A percentile compares a stretch with the other conserved stretches of the same genome.
Conservation (phyloP, 352 stramenopile genomes). For the Pythium aquatile region DNA sequence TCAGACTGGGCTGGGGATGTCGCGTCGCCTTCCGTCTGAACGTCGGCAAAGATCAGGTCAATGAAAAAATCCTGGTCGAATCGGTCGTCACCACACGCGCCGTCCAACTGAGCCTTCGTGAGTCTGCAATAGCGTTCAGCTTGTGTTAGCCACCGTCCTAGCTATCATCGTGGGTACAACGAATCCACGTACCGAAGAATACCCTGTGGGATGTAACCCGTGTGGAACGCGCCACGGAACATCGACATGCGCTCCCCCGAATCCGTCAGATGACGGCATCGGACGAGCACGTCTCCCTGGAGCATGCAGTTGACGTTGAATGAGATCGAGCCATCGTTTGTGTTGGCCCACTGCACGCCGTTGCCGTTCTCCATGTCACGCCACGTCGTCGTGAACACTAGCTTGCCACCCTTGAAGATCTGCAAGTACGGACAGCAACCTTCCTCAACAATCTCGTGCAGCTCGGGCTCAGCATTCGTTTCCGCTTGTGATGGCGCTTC, state of each 20-base stretch:
- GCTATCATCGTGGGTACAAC: too few species aligned
- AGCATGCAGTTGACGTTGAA: constrained; percentile 96
- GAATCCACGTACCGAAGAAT: constrained; percentile 79
- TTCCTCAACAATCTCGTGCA: constrained; percentile 68
- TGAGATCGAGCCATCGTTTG: constrained; percentile 85
- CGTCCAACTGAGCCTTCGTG: constrained; percentile 96
- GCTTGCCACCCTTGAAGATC: constrained; percentile 96
- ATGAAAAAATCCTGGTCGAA: constrained; percentile 97
- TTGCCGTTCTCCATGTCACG: constrained; percentile 81
- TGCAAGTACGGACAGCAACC: constrained; percentile 98
- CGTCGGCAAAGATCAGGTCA: constrained; percentile 95
- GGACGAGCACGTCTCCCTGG: constrained; percentile 96
- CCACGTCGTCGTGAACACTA: constrained; percentile 95
- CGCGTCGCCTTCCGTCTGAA: constrained; percentile 73
- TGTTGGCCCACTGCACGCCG: constrained; percentile 91
- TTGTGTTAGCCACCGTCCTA: background rate
- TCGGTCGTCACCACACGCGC: constrained; percentile 90
- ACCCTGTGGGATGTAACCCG: constrained; percentile 95
- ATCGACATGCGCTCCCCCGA: constrained; percentile 91
- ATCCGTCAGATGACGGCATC: constrained; percentile 94
- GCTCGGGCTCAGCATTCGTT: constrained; percentile 39
- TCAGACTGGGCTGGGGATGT: constrained; percentile 39
- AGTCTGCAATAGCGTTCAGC: constrained; percentile 45
- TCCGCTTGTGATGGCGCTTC: constrained; percentile 14
- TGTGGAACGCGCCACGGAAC: constrained; percentile 98